A percentile compares a stretch with the other conserved stretches of the same genome.
These are phyloP conservation scores for Venturiaceae sp. DNA, from an alignment of 2,329 filamentous ascomycete genomes.

Conservation along the genomic window DNA sequence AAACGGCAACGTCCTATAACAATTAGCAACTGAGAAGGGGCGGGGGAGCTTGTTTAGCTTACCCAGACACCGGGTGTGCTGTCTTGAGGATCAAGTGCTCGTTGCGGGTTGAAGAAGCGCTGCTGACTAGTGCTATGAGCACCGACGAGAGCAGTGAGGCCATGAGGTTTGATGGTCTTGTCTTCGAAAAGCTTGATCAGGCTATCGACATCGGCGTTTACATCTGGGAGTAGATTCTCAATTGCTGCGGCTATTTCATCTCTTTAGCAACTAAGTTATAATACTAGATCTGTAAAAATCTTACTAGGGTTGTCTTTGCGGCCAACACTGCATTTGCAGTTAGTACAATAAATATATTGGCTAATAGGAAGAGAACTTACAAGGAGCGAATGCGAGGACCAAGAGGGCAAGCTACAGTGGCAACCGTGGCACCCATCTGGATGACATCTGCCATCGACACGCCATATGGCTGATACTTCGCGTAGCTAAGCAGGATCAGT, in stretches of 20 bases:
- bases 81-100: constrained; percentile 26
- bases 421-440: constrained; percentile 26
- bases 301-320: constrained; percentile 25
- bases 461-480: constrained; percentile 22
- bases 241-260: constrained; percentile 22
- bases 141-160: constrained; percentile 25
- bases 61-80: constrained; percentile 26
- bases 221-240: constrained; percentile 23
- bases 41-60: too few species aligned
- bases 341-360: not conserved
- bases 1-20: constrained; percentile 27
- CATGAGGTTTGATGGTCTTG: constrained; percentile 28
- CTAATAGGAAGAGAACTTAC: constrained; percentile 7
- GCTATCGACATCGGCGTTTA: constrained; percentile 21
- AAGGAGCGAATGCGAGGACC: constrained; percentile 24
- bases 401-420: constrained; percentile 27
- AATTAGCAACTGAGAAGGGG: too few species aligned
- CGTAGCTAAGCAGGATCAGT: constrained; percentile 9
- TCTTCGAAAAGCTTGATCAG: constrained; percentile 25
- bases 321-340: constrained; percentile 17
- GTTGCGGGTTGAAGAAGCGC: constrained; percentile 21
- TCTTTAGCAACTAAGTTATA: too few species aligned
- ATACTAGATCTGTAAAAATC: too few species aligned
- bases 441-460: constrained; percentile 29
- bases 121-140: constrained; percentile 28